Base-by-base conservation (phyloP, 208 protist genomes). In the Acanthamoeba triangularis region DNA sequence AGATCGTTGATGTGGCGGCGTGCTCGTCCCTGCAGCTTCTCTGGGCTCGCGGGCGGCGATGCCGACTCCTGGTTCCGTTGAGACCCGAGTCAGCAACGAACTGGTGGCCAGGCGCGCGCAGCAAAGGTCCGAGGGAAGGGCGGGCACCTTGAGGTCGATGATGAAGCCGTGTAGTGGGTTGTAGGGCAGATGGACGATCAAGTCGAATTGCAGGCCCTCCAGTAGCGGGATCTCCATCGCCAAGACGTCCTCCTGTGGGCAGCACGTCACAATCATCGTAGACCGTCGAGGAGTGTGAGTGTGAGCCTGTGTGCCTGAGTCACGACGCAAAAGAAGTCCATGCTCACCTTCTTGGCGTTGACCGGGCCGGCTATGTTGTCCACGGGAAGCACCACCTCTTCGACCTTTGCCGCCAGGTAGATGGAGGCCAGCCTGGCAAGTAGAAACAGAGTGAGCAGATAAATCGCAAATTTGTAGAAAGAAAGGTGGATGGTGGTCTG, bases 381-480 rank as follows among this genome's bases (percentile, higher is more conserved):
- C 5, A 47, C 82, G n/a, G 82, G 82, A 13, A 90, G 47, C 82
- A 90, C 82, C 6, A 37, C 47, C 82, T 90, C 82, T n/a, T 90
- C 82, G 6, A 90, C 54, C 82, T 90, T 90, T 10, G 52, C 82
- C 16, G 82, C 82, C 82, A 90, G 52, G 37, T 90, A 90, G 10
- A 90, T 90, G 49, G 52, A 56, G 5, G 82, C 54, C 30, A 65
- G 52, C 82, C 82, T 90, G 47, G 6, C 5, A 18, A 25, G 16
- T 11, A 65, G 59, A 28, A 35, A n/a, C 1, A 69, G 28, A 1
- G 49, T 52, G n/a, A 11, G 11, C 69, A 78, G 23, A 78, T 41
- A 47, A 41, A 6, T 14, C 6, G 23, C 7, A 18, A 10, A 82
- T 49, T 13, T 41, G n/a, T n/a, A 52, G 8, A 47, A 54, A 82